phyloP scores from a whole-genome alignment of 495 filamentous ascomycete genomes.

The Usnea hakonensis region DNA sequence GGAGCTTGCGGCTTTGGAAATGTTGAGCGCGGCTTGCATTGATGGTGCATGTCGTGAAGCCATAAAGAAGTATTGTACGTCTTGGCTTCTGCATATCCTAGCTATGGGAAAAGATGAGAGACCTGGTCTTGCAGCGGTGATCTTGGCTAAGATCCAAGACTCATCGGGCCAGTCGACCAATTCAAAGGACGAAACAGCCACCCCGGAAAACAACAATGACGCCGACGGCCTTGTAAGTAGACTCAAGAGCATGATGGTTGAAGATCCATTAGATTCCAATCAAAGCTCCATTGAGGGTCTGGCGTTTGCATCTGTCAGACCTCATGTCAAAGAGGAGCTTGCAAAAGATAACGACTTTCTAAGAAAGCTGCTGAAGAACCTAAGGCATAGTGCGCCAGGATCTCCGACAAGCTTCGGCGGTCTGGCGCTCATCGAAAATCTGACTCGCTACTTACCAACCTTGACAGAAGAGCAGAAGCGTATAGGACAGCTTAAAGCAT shows the following conservation, averaged over 20 bases:
- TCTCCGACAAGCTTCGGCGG: constrained; percentile 75
- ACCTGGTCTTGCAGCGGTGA: constrained; percentile 71
- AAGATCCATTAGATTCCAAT: constrained; percentile 46
- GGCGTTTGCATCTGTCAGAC: constrained; percentile 78
- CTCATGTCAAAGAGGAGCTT: constrained; percentile 73
- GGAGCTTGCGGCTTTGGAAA: constrained; percentile 72
- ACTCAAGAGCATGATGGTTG: constrained; percentile 70
- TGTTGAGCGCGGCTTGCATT: constrained; percentile 86
- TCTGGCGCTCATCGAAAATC: constrained; percentile 71
- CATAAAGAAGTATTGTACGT: constrained; percentile 68
- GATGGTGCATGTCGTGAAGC: constrained; percentile 68
- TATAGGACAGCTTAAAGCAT: constrained; percentile 82
- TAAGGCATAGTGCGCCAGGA: constrained; percentile 34
- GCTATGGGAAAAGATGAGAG: constrained; percentile 56
- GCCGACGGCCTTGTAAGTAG: constrained; percentile 67
- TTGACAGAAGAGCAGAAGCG: constrained; percentile 86
- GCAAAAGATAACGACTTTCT: constrained; percentile 58
- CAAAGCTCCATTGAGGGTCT: constrained; percentile 82
- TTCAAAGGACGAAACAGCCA: constrained; percentile 31
- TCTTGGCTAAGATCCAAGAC: constrained; percentile 64
- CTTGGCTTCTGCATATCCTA: constrained; percentile 75
- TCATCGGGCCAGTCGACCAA: constrained; percentile 29
- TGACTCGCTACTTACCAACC: constrained; percentile 72
- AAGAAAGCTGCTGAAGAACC: constrained; percentile 52
- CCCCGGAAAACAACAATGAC: constrained; percentile 48